Percentiles rank a stretch among this genome's conserved stretches.
phyloP scores from a whole-genome alignment of 805 yeast species.

The Candida xiaguanensis region DNA sequence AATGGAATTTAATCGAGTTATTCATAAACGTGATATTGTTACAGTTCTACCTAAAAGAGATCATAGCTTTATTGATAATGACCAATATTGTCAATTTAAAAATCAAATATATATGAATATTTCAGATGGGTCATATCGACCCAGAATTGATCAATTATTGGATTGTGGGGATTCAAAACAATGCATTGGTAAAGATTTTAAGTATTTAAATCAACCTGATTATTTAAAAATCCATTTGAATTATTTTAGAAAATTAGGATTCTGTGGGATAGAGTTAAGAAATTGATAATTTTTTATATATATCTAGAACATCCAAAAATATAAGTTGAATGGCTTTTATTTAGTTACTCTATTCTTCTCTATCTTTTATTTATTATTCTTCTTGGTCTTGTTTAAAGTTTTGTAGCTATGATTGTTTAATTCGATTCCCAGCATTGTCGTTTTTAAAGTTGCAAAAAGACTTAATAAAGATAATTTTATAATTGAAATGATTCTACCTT shows the following conservation, averaged over 20 bases:
- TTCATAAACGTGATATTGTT: slow-evolving; percentile 24
- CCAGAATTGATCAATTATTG: slow-evolving; percentile 25
- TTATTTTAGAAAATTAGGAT: slow-evolving; percentile 35
- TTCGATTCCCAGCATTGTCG: no score
- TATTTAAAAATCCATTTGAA: slow-evolving; percentile 33
- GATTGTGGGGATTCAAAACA: slow-evolving; percentile 29
- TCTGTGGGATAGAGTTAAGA: slow-evolving; percentile 28
- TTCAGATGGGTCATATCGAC: slow-evolving; percentile 21
- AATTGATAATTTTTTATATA: no score
- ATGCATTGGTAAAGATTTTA: slow-evolving; percentile 31
- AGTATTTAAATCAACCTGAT: slow-evolving; percentile 11
- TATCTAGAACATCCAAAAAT: no score
- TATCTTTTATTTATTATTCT: no score
- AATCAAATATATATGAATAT: slow-evolving; percentile 37
- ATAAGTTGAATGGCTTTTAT: no score
- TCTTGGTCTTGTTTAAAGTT: no score
- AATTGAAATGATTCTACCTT: no score
- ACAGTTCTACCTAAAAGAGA: slow-evolving; percentile 24
- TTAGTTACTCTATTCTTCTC: no score
- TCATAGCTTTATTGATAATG: slow-evolving; percentile 13
- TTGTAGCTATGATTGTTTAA: no score
- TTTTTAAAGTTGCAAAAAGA: no score
- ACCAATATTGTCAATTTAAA: slow-evolving; percentile 28
- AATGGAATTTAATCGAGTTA: slow-evolving; percentile 21
- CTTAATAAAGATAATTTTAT: no score